A percentile compares a stretch with the other conserved stretches of the same genome.
These are phyloP conservation scores for Fusarium dlaminii DNA, from an alignment of 2,329 filamentous ascomycete species.

Conservation along the genomic window DNA sequence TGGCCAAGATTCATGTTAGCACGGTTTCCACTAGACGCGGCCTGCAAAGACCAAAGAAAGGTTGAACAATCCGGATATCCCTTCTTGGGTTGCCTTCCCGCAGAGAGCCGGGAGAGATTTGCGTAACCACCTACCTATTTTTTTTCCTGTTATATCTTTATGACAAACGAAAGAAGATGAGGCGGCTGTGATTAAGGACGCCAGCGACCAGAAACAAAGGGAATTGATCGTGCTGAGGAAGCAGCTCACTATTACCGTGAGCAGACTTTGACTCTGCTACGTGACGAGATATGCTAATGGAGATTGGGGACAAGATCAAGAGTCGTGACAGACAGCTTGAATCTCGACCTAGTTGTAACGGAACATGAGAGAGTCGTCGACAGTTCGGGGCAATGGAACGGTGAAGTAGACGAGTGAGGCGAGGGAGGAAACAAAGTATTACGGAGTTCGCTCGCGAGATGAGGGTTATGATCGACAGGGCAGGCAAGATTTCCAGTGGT, in stretches of 20 bases:
- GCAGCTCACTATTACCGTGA: conserved; percentile 60
- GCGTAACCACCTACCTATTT: conserved; percentile 34
- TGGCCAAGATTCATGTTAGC: conserved; percentile 13
- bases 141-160: conserved; percentile 35
- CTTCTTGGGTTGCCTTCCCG: background rate
- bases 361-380: conserved; percentile 46
- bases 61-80: background rate
- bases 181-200: conserved; percentile 57
- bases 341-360: conserved; percentile 43
- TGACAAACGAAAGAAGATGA: conserved; percentile 48
- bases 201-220: conserved; percentile 62
- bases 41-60: background rate
- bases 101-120: background rate
- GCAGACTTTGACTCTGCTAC: conserved; percentile 44
- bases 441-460: conserved; percentile 39
- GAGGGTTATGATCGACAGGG: conserved; percentile 26
- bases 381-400: conserved; percentile 31
- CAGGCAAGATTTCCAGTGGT: conserved; percentile 39
- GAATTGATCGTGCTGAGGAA: conserved; percentile 52
- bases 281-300: conserved; percentile 25
- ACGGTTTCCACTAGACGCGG: background rate
- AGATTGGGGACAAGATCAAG: conserved; percentile 41
- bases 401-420: conserved; percentile 24
- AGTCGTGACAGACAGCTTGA: conserved; percentile 47
- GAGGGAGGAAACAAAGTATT: conserved; percentile 40